Base-by-base conservation (phyloP, 192 early-diverging fungal species). In the Coemansia interrupta region DNA sequence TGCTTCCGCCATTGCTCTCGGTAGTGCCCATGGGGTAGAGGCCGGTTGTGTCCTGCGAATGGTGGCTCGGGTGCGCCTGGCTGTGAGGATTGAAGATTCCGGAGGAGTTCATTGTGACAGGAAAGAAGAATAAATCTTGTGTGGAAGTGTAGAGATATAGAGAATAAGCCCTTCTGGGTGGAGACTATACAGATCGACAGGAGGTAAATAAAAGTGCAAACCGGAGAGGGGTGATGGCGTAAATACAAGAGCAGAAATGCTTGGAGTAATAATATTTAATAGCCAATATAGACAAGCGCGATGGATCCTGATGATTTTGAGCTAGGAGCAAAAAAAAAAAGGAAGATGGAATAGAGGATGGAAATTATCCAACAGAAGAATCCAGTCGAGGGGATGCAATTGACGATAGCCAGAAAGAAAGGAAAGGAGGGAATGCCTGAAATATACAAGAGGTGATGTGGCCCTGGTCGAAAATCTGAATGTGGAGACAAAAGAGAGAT, bases 21-120 rank as follows among this genome's bases (percentile, higher is more conserved):
- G 14, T 15, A 9, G 22, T 1, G 46, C 30, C 44, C 64, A 73
- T 73, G 18, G 70, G 70, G 23, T 66, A 73, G 39, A 73, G 57
- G 9, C 70, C 64, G 41, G 60, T 12, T 4, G 55, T 12, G n/a
- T 41, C 20, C 43, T 59, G 56, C 18, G 43, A 18, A 24, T 66
- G 63, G 24, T 66, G 41, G 24, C 17, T 14, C 19, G 41, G 4
- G 22, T 29, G 43, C 3, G 22, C 29, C 45, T 15, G 5, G 4
- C 18, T 36, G 43, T 36, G 28, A 32, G 11, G 9, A 8, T 36
- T 36, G 32, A 36, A 36, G 9, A 36, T 36, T 7, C 32, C 32
- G 9, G 32, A 36, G 6, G 32, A 36, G 9, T 8, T 36, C 32
- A 36, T 36, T 36, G 5, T 36, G 32, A 8, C 2, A 1, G 14